phyloP scores from a whole-genome alignment of 1,139 yeast genomes.

The Kodamaea alishanica region DNA sequence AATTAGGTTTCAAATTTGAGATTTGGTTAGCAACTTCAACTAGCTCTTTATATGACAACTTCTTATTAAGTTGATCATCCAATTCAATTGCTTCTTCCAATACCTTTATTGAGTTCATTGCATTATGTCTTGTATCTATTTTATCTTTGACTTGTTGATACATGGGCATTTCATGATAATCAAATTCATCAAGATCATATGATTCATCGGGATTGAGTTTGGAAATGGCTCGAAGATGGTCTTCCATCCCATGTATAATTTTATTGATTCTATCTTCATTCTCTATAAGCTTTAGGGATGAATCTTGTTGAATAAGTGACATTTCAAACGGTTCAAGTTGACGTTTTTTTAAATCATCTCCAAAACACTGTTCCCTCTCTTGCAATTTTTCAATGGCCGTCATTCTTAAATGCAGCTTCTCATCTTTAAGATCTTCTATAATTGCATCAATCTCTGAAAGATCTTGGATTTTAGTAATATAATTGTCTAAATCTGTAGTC shows the following conservation, averaged over 20 bases:
- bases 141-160: too few relatives aligned
- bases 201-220: neutral
- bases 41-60: neutral
- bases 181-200: too few relatives aligned
- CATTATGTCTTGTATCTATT: too few relatives aligned
- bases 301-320: too few relatives aligned
- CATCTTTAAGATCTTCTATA: conserved; percentile 3
- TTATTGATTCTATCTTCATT: too few relatives aligned
- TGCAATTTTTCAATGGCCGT: too few relatives aligned
- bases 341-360: too few relatives aligned
- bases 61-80: conserved; percentile 5
- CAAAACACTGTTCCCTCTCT: too few relatives aligned
- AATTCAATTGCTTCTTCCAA: conserved; percentile 7
- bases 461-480: conserved; percentile 27
- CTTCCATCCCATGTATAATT: too few relatives aligned
- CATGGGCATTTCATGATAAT: too few relatives aligned
- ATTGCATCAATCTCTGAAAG: conserved; percentile 21
- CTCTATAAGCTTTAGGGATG: too few relatives aligned
- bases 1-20: neutral
- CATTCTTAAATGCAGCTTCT: conserved; percentile 4
- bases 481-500: conserved; percentile 28
- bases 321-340: too few relatives aligned
- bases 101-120: conserved; percentile 2
- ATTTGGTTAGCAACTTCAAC: neutral
- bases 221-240: neutral